Base-by-base conservation (phyloP, 306 rosid genomes). In the Quercus agrifolia region DNA sequence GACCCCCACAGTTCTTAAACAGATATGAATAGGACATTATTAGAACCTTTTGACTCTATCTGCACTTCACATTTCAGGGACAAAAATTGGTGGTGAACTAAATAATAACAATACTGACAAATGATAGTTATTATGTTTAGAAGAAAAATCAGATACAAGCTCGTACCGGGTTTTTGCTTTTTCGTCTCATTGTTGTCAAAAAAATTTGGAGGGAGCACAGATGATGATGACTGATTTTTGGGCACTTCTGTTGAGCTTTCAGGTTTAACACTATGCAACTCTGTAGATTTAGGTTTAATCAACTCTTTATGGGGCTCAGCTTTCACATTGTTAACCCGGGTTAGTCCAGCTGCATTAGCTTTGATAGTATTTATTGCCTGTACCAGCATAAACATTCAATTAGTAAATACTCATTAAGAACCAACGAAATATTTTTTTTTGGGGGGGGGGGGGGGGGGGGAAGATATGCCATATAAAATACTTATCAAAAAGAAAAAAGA, bases 121-220 rank as follows among this genome's bases (percentile, higher is more conserved):
- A 49, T 49, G 54, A 12, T 12, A 49, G 54, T 63, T 14, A 17
- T 28, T 5, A 28, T 14, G 17, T 14, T 5, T 10, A 13, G 17
- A 61, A 23, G 17, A 58, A 30, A 46, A 58, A 33, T 1, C 12
- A 5, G 13, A 3, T 73, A 20, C 19, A 68, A 28, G n/a, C 33
- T 38, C 84, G 73, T 78, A 95, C 98, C 93, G 1, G 82, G 78
- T 83, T 63, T 90, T 75, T 46, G 76, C 79, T 80, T 85, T 78
- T 85, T 80, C 25, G 83, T 72, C 63, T 83, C 90, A 78, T 78
- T 84, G 77, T 84, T 77, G 70, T 93, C 94, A 33, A 90, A 93
- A 86, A 95, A 95, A 76, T 90, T 83, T 2, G 97, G 87, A 75
- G 96, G 97, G 79, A 93, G 98, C 84, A 76, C 87, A 5, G 92